These are phyloP conservation scores for Chytriomyces sp. DNA, from an alignment of 192 early-diverging fungal species.

Conservation along the genomic window DNA sequence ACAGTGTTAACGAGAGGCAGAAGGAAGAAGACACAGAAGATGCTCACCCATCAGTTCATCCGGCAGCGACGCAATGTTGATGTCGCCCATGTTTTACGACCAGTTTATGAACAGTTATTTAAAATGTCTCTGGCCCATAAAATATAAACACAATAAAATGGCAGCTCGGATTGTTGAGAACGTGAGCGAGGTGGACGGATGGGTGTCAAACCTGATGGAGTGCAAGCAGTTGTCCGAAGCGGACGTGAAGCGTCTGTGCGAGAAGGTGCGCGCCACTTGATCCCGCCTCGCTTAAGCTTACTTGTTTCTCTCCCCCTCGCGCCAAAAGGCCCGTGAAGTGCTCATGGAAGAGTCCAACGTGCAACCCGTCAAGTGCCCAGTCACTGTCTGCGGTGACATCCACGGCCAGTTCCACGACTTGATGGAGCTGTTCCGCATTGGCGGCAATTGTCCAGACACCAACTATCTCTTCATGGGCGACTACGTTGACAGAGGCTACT, in stretches of 20 bases:
- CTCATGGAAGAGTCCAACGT: conserved; percentile 96
- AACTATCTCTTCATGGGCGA: conserved; percentile 99
- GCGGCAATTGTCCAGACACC: conserved; percentile 94
- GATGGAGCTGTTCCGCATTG: conserved; percentile 90
- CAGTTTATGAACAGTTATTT: not conserved
- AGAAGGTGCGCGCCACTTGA: conserved; percentile 72
- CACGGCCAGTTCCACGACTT: conserved; percentile 98
- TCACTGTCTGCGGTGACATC: conserved; percentile 98
- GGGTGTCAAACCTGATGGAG: conserved; percentile 87
- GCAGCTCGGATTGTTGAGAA: conserved; percentile 37
- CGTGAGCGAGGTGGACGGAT: conserved; percentile 89
- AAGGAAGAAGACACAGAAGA: not conserved
- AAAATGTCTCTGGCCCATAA: not conserved
- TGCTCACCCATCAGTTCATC: conserved; percentile 13
- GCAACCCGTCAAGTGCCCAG: conserved; percentile 93
- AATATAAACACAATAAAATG: conserved; percentile 6
- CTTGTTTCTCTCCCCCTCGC: not conserved
- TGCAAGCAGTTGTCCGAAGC: conserved; percentile 95
- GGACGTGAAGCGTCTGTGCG: conserved; percentile 94
- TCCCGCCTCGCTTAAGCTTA: not conserved
- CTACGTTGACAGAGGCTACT: conserved; percentile 95
- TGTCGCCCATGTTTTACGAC: not conserved
- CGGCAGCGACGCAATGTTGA: not conserved
- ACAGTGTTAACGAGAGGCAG: not conserved
- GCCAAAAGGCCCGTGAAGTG: conserved; percentile 86